These are phyloP conservation scores for Sphagnurus paluster DNA, from an alignment of 1,284 basidiomycete genomes.

Conservation along the genomic window DNA sequence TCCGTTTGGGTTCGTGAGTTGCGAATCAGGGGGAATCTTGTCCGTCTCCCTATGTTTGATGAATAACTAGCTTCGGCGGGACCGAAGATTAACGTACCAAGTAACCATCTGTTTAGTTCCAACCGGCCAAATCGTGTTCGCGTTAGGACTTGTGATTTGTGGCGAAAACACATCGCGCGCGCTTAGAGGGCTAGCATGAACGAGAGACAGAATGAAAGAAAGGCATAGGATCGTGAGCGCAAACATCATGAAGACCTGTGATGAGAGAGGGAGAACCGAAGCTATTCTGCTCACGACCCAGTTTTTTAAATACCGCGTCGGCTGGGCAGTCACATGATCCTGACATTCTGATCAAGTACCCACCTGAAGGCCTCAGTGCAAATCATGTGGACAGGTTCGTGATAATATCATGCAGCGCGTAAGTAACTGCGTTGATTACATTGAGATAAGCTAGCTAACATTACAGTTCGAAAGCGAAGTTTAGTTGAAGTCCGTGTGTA, in stretches of 20 bases:
- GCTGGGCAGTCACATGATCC: slow-evolving; percentile 19
- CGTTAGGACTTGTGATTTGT: slow-evolving; percentile 55
- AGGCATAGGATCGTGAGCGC: slow-evolving; percentile 34
- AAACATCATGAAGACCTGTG: slow-evolving; percentile 32
- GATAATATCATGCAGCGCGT: no score
- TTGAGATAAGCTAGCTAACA: slow-evolving; percentile 18
- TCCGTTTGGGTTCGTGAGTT: slow-evolving; percentile 50
- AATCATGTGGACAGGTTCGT: no score
- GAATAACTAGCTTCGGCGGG: background rate
- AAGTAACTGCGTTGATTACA: slow-evolving; percentile 11
- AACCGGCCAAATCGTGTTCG: slow-evolving; percentile 51
- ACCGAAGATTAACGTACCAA: slow-evolving; percentile 42
- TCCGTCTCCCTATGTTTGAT: slow-evolving; percentile 46
- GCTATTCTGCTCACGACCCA: slow-evolving; percentile 5
- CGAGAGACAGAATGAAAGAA: slow-evolving; percentile 29
- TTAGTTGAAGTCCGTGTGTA: slow-evolving; percentile 10
- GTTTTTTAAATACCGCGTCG: slow-evolving; percentile 13
- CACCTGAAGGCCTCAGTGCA: no score
- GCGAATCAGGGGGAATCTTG: slow-evolving; percentile 42
- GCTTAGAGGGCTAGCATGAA: slow-evolving; percentile 37
- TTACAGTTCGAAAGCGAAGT: slow-evolving; percentile 17
- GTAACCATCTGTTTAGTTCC: slow-evolving; percentile 54
- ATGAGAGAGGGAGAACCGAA: slow-evolving; percentile 9
- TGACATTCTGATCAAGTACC: slow-evolving; percentile 15
- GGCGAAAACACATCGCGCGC: slow-evolving; percentile 55